Percentiles rank a stretch among this genome's conserved stretches.
phyloP scores from a whole-genome alignment of 2,329 filamentous ascomycete genomes.

The Passalora sequoiae region DNA sequence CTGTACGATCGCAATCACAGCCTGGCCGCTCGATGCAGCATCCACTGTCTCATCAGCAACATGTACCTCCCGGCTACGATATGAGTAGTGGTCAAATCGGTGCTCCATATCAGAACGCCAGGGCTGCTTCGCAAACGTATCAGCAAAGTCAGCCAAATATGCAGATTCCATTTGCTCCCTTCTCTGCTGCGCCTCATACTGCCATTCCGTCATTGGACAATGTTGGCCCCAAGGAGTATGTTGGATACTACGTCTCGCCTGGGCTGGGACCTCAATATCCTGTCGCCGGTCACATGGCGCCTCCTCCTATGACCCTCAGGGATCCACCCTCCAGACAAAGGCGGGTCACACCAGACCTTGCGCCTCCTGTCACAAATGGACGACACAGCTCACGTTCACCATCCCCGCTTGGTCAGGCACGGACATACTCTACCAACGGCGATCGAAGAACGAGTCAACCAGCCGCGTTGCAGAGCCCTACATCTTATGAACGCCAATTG shows the following conservation, averaged over 20 bases:
- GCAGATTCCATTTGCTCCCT: conserved; percentile 22
- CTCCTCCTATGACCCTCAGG: conserved; percentile 34
- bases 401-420: conserved; percentile 42
- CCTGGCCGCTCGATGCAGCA: conserved; percentile 42
- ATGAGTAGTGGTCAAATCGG: conserved; percentile 31
- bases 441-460: conserved; percentile 22
- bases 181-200: conserved; percentile 6
- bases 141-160: conserved; percentile 22
- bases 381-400: conserved; percentile 39
- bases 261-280: conserved; percentile 34
- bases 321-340: conserved; percentile 40
- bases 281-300: conserved; percentile 28
- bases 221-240: conserved; percentile 46
- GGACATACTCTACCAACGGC: conserved; percentile 34
- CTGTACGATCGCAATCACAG: conserved; percentile 47
- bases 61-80: conserved; percentile 38
- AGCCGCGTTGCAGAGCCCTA: conserved; percentile 18
- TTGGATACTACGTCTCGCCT: conserved; percentile 46
- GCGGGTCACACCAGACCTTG: conserved; percentile 41
- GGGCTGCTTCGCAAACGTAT: conserved; percentile 26
- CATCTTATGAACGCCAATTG: conserved; percentile 13
- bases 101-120: conserved; percentile 31
- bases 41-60: conserved; percentile 35
- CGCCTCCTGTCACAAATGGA: conserved; percentile 31
- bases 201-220: conserved; percentile 21